Evolutionary conservation across 805 yeast genomes (phyloP).

Genomic region (Torulaspora quercuum): DNA sequence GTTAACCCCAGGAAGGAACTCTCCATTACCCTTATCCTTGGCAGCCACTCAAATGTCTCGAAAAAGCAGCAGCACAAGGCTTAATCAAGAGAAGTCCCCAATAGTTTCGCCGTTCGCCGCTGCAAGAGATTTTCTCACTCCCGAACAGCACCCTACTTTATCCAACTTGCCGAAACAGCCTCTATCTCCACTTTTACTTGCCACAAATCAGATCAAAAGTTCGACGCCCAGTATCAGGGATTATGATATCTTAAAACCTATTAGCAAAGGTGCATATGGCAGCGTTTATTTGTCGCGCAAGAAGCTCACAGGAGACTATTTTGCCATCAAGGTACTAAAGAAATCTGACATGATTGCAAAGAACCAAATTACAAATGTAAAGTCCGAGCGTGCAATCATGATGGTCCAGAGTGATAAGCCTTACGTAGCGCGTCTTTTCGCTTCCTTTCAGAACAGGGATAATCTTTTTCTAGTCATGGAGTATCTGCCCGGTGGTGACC

Average conservation of each 20-base stretch:
- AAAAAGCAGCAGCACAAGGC: conserved; percentile 41
- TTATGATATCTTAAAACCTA: conserved; percentile 87
- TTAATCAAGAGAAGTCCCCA: conserved; percentile 43
- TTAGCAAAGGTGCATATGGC: conserved; percentile 97
- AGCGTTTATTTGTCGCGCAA: conserved; percentile 85
- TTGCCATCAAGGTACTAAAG: conserved; percentile 87
- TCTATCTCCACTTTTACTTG: conserved; percentile 72
- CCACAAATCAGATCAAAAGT: conserved; percentile 53
- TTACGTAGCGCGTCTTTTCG: conserved; percentile 83
- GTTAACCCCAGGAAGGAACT: conserved; percentile 51
- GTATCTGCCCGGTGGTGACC: conserved; percentile 92
- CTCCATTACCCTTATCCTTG: conserved; percentile 42
- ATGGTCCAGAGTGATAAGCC: conserved; percentile 94
- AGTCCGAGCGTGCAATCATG: conserved; percentile 95
- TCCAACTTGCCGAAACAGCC: conserved; percentile 52
- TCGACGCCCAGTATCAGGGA: conserved; percentile 75
- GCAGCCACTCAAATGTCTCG: conserved; percentile 40
- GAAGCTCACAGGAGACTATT: conserved; percentile 86
- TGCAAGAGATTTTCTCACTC: conserved; percentile 44
- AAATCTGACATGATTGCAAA: conserved; percentile 96
- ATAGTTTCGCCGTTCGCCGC: conserved; percentile 55
- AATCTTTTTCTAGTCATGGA: conserved; percentile 94
- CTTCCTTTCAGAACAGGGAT: conserved; percentile 84
- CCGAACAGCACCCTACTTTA: conserved; percentile 32
- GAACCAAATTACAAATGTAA: conserved; percentile 92